These are phyloP conservation scores for Aphanomyces cochlioides DNA, from an alignment of 352 stramenopile species.

Conservation along the genomic window DNA sequence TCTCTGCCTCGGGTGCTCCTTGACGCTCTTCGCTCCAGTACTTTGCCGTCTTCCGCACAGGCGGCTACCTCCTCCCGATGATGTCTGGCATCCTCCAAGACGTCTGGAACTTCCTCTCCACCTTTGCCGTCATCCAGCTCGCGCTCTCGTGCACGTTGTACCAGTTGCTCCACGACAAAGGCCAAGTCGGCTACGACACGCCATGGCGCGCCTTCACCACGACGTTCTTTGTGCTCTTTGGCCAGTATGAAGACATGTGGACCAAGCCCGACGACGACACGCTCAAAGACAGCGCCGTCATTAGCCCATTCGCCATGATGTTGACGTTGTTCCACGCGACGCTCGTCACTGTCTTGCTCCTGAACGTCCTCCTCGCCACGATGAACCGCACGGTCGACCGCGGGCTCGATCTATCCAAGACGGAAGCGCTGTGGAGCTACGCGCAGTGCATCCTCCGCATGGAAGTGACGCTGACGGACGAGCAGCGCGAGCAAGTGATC, in stretches of 20 bases:
- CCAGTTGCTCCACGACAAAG: constrained; percentile 17
- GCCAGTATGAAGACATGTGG: constrained; percentile 18
- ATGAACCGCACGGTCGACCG: constrained; percentile 29
- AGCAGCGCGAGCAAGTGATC: constrained; percentile 4
- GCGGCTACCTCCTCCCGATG: constrained; percentile 24
- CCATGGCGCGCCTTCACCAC: constrained; percentile 16
- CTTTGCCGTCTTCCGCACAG: constrained; percentile 25
- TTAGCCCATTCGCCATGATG: constrained; percentile 4
- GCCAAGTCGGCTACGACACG: constrained; percentile 9
- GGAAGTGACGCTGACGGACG: constrained; percentile 17
- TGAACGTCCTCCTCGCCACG: constrained; percentile 26
- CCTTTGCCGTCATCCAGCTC: constrained; percentile 18
- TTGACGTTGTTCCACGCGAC: constrained; percentile 21
- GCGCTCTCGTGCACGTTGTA: constrained; percentile 19
- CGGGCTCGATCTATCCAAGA: constrained; percentile 21
- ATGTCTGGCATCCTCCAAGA: constrained; percentile 25
- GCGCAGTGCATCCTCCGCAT: constrained; percentile 26
- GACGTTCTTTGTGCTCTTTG: constrained; percentile 28
- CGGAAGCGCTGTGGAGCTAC: constrained; percentile 23
- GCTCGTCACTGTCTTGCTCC: constrained; percentile 4
- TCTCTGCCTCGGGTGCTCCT: constrained; percentile 2
- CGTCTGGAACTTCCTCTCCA: constrained; percentile 20
- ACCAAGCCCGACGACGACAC: constrained; percentile 7
- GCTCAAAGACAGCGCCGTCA: background rate
- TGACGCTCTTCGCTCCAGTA: constrained; percentile 27